Base-by-base conservation (phyloP, 495 filamentous ascomycete genomes). In the Aspergillus nidulans region DNA sequence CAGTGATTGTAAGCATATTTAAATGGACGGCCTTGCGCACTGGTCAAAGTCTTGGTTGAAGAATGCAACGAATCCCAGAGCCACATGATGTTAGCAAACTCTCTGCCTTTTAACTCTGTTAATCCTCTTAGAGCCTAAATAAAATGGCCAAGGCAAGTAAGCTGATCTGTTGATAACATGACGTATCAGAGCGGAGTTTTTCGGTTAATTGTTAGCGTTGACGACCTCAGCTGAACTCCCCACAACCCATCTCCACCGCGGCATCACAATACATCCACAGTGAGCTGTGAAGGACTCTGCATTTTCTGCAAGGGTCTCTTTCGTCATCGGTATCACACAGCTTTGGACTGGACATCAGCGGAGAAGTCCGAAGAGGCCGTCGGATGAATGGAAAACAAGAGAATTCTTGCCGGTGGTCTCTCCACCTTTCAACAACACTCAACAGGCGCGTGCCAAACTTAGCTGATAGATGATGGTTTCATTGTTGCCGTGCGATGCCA, bases 171-270 rank as follows among this genome's bases (percentile, higher is more conserved):
- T 23, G 23, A 13, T 24, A 20, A 43, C 10, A 23, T 23, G 41
- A 3, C 24, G 19, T 23, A 26, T 16, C 5, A 30, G 21, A 28
- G 44, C 24, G 44, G 44, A 47, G 21, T 19, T 20, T 49, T 28
- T 49, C 23, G 6, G 6, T 16, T 15, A 5, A 15, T 38, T 24
- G 13, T 49, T 38, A 40, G 49, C 38, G 9, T 9, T 6, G 13
- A 19, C 41, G 16, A 12, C 49, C 58, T 54, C 62, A 64, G 62
- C 62, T 64, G 62, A 64, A 61, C 45, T 47, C 34, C 23, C 55
- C 34, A 44, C 50, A 28, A 6, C 39, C 16, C 28, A 34, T 34
- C 34, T 9, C 30, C 23, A 18, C 42, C 45, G 30, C 54, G 49
- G 46, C 20, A 28, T 4, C 21, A n/a, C 18, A 39, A 16, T n/a